These are phyloP conservation scores for Acrasis kona DNA, from an alignment of 78 protist genomes.

Conservation along the genomic window DNA sequence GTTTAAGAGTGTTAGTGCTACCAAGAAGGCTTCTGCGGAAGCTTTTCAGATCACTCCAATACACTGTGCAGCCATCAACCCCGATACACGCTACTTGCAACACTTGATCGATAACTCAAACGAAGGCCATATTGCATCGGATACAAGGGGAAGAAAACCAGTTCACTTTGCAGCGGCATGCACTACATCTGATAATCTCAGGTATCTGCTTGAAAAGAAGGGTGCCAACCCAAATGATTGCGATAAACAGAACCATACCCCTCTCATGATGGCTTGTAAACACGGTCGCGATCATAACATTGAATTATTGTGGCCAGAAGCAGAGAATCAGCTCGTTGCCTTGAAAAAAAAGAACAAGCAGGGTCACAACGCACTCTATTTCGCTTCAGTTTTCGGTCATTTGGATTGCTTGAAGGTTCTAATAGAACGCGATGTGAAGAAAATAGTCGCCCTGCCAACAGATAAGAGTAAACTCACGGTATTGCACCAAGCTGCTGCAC, in stretches of 20 bases:
- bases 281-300: not conserved
- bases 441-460: not conserved
- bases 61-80: not conserved
- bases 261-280: not conserved
- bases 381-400: constrained; percentile 11
- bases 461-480: constrained; percentile 7
- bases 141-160: not conserved
- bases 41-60: not conserved
- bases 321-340: not conserved
- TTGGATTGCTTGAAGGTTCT: not conserved
- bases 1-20: not conserved
- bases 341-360: not conserved
- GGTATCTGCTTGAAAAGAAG: not conserved
- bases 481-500: constrained; percentile 14
- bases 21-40: not conserved
- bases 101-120: not conserved
- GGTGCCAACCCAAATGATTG: not conserved
- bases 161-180: constrained; percentile 12
- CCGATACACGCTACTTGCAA: not conserved
- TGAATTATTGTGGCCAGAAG: not conserved
- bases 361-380: constrained; percentile 20
- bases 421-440: not conserved
- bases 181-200: not conserved
- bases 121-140: not conserved
- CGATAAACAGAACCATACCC: not conserved